Base-by-base conservation (phyloP, 148 eudicot genomes). In the Limonium bicolor region DNA sequence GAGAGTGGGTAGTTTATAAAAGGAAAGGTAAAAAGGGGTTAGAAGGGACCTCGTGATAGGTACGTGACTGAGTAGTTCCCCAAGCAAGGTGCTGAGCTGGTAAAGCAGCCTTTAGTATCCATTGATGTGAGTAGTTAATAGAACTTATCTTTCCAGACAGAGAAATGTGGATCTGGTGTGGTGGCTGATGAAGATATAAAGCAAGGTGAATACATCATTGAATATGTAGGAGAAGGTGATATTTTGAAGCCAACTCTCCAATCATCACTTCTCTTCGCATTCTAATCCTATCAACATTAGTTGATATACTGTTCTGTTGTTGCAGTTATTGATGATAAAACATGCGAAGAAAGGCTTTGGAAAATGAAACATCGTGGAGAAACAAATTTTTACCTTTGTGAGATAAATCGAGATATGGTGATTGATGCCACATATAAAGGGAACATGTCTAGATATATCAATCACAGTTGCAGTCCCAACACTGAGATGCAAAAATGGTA, bases 401-500 rank as follows among this genome's bases (percentile, higher is more conserved):
- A 92, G 70, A 74, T 92, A 49, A 92, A 92, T 46, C 74, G 99
- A 49, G 99, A 92, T 58, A 92, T 71, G 95, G 99, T 92, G 62
- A 92, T 92, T 65, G 99, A 92, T 76, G 99, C 99, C 36, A 85
- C 99, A 42, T 71, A 47, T 64, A 85, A 85, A 67, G 99, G 99
- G 58, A 92, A 90, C 59, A 78, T 80, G 58, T 92, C 99, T 27
- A 76, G 99, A 85, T 92, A 92, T 65, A 92, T 92, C n/a, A 92
- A 92, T 69, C 99, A 92, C 55, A 81, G 99, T 52, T 92, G 99
- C 54, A 75, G 71, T 46, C 99, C 99, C 18, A 92, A 92, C 66
- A 92, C 99, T 30, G 95, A 92, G 71, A 92, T 92, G 99, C 99
- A 85, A 72, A 92, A 92, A 85, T 92, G 99, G 99, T 92, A 52